A percentile compares a stretch with the other conserved stretches of the same genome.
Conservation (phyloP, 306 rosid genomes). For the Carpinus viminea region DNA sequence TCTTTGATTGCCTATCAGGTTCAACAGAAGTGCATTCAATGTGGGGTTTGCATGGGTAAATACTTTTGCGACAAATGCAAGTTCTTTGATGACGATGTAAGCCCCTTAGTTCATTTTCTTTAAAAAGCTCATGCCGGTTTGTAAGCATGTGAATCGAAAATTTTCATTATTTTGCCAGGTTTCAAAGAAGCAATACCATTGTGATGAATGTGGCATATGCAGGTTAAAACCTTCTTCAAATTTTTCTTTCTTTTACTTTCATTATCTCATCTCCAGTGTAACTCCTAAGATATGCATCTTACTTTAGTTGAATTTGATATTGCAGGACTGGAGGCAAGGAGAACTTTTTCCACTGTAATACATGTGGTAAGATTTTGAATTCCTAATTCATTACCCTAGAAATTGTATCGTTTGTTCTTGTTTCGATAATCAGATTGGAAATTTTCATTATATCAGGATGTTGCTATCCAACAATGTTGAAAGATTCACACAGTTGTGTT, state of each 20-base stretch:
- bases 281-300: not conserved
- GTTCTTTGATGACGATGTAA: slow-evolving; percentile 71
- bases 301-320: not conserved
- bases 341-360: slow-evolving; percentile 69
- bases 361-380: slow-evolving; percentile 50
- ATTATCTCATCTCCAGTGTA: not conserved
- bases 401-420: not conserved
- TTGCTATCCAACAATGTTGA: slow-evolving; percentile 45
- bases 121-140: not conserved
- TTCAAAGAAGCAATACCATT: slow-evolving; percentile 70
- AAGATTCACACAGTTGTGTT: slow-evolving; percentile 48
- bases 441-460: slow-evolving; percentile 34
- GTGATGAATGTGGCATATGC: slow-evolving; percentile 86
- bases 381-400: not conserved
- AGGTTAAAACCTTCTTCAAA: slow-evolving; percentile 34
- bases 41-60: slow-evolving; percentile 81
- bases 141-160: not conserved
- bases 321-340: slow-evolving; percentile 68
- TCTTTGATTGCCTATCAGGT: slow-evolving; percentile 44
- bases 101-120: slow-evolving; percentile 4
- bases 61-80: slow-evolving; percentile 81
- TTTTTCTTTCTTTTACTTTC: not conserved
- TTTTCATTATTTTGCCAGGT: slow-evolving; percentile 28
- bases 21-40: slow-evolving; percentile 66
- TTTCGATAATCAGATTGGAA: slow-evolving; percentile 6